Conservation (phyloP, 148 eudicot species). For the Salicornia ramosissima region DNA sequence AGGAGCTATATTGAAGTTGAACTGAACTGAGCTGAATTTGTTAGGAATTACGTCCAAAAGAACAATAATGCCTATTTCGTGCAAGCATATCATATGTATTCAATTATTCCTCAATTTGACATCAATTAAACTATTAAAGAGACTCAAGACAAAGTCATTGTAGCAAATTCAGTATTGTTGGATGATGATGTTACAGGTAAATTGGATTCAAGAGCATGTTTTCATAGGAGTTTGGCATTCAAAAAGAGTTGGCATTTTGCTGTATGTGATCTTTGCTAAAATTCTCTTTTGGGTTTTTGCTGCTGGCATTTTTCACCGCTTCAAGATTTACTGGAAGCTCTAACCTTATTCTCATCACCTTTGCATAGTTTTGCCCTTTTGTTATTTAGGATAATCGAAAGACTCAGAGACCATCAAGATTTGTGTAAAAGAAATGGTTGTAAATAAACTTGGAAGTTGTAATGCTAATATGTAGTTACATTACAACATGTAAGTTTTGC, state of each 20-base stretch:
- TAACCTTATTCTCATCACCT: conserved; percentile 24
- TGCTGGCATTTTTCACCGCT: conserved; percentile 59
- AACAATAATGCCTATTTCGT: background rate
- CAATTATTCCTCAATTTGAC: background rate
- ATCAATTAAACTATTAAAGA: background rate
- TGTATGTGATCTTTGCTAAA: conserved; percentile 82
- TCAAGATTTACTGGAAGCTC: conserved; percentile 77
- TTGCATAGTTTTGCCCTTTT: background rate
- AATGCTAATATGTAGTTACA: background rate
- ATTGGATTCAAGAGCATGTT: conserved; percentile 80
- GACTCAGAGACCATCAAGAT: background rate
- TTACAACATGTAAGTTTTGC: background rate
- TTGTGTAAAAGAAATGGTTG: background rate
- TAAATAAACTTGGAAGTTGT: background rate
- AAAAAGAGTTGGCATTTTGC: conserved; percentile 64
- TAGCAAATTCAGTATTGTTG: background rate
- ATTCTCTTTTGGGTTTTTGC: conserved; percentile 74
- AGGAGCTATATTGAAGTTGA: too few relatives aligned
- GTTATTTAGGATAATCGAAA: background rate
- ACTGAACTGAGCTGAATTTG: too few relatives aligned
- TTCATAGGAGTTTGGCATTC: conserved; percentile 90
- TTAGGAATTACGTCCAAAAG: too few relatives aligned
- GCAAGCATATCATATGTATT: background rate
- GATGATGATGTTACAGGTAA: conserved; percentile 37
- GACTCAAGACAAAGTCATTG: background rate